These are phyloP conservation scores for Penicillium herquei DNA, from an alignment of 495 filamentous ascomycete genomes.

Conservation along the genomic window DNA sequence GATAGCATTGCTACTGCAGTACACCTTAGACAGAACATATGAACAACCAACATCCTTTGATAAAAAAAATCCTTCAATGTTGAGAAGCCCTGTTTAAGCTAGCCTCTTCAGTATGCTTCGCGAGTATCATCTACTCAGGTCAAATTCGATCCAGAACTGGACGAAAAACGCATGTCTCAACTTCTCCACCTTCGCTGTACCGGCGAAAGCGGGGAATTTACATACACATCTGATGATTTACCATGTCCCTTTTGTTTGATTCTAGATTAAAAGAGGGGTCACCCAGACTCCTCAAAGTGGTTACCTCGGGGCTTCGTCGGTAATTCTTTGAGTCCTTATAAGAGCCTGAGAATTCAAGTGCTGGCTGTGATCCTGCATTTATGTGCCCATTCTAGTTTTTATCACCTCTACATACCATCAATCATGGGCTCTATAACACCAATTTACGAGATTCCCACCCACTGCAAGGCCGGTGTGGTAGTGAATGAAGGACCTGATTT, in stretches of 20 bases:
- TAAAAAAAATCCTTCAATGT: too few species aligned
- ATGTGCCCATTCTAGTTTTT: too few species aligned
- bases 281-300: background rate
- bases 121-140: too few species aligned
- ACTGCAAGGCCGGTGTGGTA: conserved; percentile 55
- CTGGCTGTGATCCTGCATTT: background rate
- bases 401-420: background rate
- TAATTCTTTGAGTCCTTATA: background rate
- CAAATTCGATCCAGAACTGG: too few species aligned
- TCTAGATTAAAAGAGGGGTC: background rate
- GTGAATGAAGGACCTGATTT: conserved; percentile 55
- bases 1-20: too few species aligned
- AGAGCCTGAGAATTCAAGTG: background rate
- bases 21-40: too few species aligned
- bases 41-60: too few species aligned
- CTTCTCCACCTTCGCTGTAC: conserved; percentile 1
- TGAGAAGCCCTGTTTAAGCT: too few species aligned
- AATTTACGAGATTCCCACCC: conserved; percentile 42
- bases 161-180: too few species aligned
- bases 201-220: background rate
- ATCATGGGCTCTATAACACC: background rate
- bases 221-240: too few species aligned
- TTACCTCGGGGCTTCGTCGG: background rate
- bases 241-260: too few species aligned
- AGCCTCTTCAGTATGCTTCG: too few species aligned